These are phyloP conservation scores for Glycine soja DNA, from an alignment of 306 rosid genomes.

Conservation along the genomic window DNA sequence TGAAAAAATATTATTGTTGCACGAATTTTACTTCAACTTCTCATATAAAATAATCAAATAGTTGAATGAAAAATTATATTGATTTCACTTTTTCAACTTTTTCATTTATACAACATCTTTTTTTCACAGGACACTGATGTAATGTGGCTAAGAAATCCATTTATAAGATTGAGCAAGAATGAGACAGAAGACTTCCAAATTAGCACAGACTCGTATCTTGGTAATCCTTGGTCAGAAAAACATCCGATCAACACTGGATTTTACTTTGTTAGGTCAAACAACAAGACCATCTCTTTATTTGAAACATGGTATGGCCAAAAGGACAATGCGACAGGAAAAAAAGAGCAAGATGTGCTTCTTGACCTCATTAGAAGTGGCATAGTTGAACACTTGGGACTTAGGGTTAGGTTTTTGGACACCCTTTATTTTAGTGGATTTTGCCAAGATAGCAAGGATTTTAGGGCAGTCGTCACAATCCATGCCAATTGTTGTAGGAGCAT, in stretches of 20 bases:
- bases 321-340: constrained; percentile 60
- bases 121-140: constrained; percentile 74
- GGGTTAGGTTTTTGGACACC: constrained; percentile 74
- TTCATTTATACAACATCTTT: not conserved
- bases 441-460: constrained; percentile 67
- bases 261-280: constrained; percentile 68
- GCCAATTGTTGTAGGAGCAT: constrained; percentile 87
- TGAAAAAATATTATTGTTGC: not conserved
- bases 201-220: constrained; percentile 58
- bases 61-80: not conserved
- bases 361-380: constrained; percentile 55
- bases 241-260: constrained; percentile 79
- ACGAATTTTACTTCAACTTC: too few relatives aligned
- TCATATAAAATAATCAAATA: not conserved
- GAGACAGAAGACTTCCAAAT: constrained; percentile 72
- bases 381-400: constrained; percentile 51
- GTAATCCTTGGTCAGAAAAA: constrained; percentile 58
- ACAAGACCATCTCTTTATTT: constrained; percentile 67
- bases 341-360: constrained; percentile 82
- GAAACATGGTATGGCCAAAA: constrained; percentile 71
- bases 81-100: not conserved
- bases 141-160: constrained; percentile 88
- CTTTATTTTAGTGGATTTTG: constrained; percentile 89
- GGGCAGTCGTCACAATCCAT: constrained; percentile 66
- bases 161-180: constrained; percentile 59